phyloP scores from a whole-genome alignment of 371 early-diverging fungal species.

The Chytridiales sp. region DNA sequence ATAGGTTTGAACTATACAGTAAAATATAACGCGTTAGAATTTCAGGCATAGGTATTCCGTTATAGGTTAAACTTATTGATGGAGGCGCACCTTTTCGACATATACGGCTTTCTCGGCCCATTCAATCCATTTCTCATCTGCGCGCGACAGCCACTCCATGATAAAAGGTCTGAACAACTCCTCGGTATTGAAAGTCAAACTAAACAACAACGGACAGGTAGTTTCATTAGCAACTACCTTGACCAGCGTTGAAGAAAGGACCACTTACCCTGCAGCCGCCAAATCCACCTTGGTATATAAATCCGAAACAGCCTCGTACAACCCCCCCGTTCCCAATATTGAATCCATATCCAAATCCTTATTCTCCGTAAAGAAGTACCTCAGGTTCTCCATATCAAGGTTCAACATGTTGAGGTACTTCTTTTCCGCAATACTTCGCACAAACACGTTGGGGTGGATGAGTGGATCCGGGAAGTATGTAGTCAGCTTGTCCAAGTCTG shows the following conservation, averaged over 20 bases:
- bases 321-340: slow-evolving; percentile 41
- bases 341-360: slow-evolving; percentile 24
- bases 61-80: too few species aligned
- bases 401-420: slow-evolving; percentile 24
- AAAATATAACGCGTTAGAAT: slow-evolving; percentile 15
- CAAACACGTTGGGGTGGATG: slow-evolving; percentile 7
- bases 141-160: slow-evolving; percentile 30
- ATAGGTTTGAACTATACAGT: slow-evolving; percentile 30
- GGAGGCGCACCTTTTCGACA: slow-evolving; percentile 27
- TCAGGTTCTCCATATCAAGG: slow-evolving; percentile 29
- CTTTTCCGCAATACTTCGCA: slow-evolving; percentile 19
- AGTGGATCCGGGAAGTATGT: slow-evolving; percentile 33
- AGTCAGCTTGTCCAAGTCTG: slow-evolving; percentile 31
- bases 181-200: slow-evolving; percentile 30
- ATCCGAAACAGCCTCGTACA: slow-evolving; percentile 30
- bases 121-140: slow-evolving; percentile 37
- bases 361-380: slow-evolving; percentile 14
- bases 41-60: too few species aligned
- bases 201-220: not conserved
- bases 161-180: slow-evolving; percentile 39
- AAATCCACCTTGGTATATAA: slow-evolving; percentile 27
- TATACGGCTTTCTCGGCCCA: slow-evolving; percentile 38
- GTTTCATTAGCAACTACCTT: not conserved
- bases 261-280: slow-evolving; percentile 4
- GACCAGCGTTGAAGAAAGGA: not conserved